phyloP scores from a whole-genome alignment of 176 grass and related monocot species.

The Elymus sibiricus region DNA sequence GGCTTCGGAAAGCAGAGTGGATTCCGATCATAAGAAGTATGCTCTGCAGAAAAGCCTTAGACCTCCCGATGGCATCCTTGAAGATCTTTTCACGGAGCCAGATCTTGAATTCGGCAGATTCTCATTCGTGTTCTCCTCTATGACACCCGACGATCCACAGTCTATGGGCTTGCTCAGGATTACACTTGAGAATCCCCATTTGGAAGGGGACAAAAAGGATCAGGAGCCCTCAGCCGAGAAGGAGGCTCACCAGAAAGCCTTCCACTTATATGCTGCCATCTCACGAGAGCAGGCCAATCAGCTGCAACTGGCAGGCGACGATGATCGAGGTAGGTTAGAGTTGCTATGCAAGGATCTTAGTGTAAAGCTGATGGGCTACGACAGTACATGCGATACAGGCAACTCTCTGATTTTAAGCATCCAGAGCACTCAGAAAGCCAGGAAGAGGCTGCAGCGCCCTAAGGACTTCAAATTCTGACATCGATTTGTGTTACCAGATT shows the following conservation, averaged over 20 bases:
- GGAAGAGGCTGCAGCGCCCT: conserved; percentile 30
- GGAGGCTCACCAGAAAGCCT: neutral
- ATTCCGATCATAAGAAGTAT: conserved; percentile 50
- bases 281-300: conserved; percentile 49
- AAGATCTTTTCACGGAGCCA: conserved; percentile 70
- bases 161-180: conserved; percentile 58
- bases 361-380: conserved; percentile 72
- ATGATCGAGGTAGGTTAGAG: conserved; percentile 50
- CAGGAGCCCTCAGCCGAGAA: conserved; percentile 19
- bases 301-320: conserved; percentile 35
- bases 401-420: conserved; percentile 66
- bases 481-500: neutral
- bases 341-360: conserved; percentile 64
- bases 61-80: conserved; percentile 26
- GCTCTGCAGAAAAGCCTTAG: conserved; percentile 40
- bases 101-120: conserved; percentile 75
- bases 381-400: conserved; percentile 38
- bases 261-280: conserved; percentile 60
- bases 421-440: conserved; percentile 40
- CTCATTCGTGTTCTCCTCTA: conserved; percentile 57
- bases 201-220: conserved; percentile 22
- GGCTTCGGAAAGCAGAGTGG: conserved; percentile 28
- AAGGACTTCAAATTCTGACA: conserved; percentile 36
- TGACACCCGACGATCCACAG: conserved; percentile 40
- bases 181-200: conserved; percentile 26